These are phyloP conservation scores for Globisporangium heterothallicum DNA, from an alignment of 352 stramenopile genomes.

Conservation along the genomic window DNA sequence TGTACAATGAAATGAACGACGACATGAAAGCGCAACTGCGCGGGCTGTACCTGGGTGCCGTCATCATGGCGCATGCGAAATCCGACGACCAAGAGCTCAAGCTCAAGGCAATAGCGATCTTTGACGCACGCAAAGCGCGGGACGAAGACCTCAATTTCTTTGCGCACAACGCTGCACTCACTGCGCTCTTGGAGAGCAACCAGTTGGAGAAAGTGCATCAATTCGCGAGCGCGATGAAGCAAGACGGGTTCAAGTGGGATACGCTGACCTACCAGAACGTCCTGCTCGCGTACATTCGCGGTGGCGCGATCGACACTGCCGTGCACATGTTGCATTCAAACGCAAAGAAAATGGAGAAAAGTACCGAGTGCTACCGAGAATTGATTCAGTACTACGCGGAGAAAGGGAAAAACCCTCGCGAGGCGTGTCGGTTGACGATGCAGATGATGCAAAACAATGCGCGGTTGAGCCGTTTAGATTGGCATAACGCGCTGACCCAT, in stretches of 20 bases:
- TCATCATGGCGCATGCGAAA: constrained; percentile 77
- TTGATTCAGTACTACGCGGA: constrained; percentile 63
- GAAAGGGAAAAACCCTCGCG: constrained; percentile 50
- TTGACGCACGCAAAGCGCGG: constrained; percentile 31
- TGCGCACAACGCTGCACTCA: constrained; percentile 60
- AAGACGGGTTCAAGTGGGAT: constrained; percentile 56
- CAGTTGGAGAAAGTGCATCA: constrained; percentile 53
- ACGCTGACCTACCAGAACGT: constrained; percentile 61
- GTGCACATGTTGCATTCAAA: constrained; percentile 65
- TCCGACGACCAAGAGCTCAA: constrained; percentile 26
- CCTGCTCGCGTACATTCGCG: constrained; percentile 58
- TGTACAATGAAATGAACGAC: constrained; percentile 58
- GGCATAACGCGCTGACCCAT: constrained; percentile 61
- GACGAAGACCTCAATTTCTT: constrained; percentile 58
- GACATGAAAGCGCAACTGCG: constrained; percentile 31
- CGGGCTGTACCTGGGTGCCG: constrained; percentile 53
- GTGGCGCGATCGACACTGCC: constrained; percentile 49
- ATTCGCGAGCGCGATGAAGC: constrained; percentile 56
- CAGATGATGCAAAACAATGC: constrained; percentile 84
- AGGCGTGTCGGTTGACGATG: constrained; percentile 71
- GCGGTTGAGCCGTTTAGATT: constrained; percentile 69
- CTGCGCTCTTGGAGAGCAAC: constrained; percentile 45
- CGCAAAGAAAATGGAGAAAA: constrained; percentile 65
- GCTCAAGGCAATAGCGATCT: constrained; percentile 47
- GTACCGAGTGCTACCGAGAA: constrained; percentile 68